Evolutionary conservation across 176 grass and related monocot species (phyloP), one percentile per base, ranked within the genome.

Genomic region (Oryza australiensis): DNA sequence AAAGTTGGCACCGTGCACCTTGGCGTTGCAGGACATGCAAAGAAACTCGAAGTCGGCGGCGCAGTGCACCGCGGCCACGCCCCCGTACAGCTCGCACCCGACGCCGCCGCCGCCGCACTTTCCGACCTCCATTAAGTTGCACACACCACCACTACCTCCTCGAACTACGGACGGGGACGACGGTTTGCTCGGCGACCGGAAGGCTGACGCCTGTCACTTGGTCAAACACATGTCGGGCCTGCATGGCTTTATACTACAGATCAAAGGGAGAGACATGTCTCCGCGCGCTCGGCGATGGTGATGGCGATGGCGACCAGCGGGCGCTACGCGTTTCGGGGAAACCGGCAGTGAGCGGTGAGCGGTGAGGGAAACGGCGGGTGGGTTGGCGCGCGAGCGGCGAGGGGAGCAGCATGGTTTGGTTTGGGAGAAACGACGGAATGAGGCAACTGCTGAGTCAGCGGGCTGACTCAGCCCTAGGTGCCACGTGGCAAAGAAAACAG

Each of bases 1-100:
- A 74, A 98, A 98, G 82, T 95, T 98, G 26, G 96, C 96, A 45
- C 91, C 89, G 82, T 95, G 96, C 22, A 98, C 96, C 79, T 76
- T 78, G 38, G 87, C 90, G 74, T 98, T 92, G 86, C 95, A 98
- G 14, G 57, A 3, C 23, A 73, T 63, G 82, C 95, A 94, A n/a
- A 98, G 88, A 77, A 92, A 93, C 29, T 92, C 95, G 14, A 73
- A 63, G 88, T 94, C 95, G 4, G 95, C 83, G 22, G 89, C 90
- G 87, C 96, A 98, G 87, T 98, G 94, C 72, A 98, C 93, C 5
- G 84, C 83, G 18, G 93, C 93, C 10, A 30, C 83, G 35, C 34
- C 79, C 3, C 68, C 82, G 82, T 90, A 93, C 13, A 94, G 90
- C 57, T 90, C 94, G 83, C 94, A 97, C 34, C 22, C 28, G 65